Percentiles rank a stretch among this genome's conserved stretches.
phyloP scores from a whole-genome alignment of 495 filamentous ascomycete species.

The Penicillium flavigenum region DNA sequence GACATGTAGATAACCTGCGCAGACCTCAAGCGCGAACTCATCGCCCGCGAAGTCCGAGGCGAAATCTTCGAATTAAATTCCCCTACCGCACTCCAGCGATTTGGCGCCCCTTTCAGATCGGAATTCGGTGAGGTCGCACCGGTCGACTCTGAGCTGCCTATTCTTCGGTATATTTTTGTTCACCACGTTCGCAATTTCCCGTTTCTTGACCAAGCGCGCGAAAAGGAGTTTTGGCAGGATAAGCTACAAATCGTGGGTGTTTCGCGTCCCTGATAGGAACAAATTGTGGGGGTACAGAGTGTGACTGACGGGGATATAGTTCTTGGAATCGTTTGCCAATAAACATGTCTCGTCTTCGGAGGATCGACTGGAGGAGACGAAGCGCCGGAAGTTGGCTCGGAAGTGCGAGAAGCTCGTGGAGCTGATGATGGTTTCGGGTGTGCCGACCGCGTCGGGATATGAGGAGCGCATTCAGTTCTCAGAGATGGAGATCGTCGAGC shows the following conservation, averaged over 20 bases:
- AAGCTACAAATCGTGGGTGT: conserved; percentile 86
- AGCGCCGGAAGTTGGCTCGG: conserved; percentile 83
- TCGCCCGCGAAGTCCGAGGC: conserved; percentile 80
- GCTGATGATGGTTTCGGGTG: conserved; percentile 98
- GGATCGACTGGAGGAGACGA: conserved; percentile 92
- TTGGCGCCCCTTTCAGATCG: conserved; percentile 92
- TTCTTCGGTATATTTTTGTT: conserved; percentile 95
- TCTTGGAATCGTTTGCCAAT: conserved; percentile 95
- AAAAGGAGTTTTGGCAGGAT: conserved; percentile 99
- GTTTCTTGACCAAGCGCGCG: conserved; percentile 89
- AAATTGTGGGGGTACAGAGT: background rate
- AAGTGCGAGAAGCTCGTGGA: conserved; percentile 96
- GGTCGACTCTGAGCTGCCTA: conserved; percentile 89
- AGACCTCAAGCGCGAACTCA: conserved; percentile 96
- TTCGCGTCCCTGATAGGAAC: background rate
- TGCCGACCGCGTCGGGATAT: conserved; percentile 93
- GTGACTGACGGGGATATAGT: conserved; percentile 50
- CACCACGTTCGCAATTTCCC: conserved; percentile 97
- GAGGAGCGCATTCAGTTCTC: conserved; percentile 95
- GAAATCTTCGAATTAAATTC: conserved; percentile 92
- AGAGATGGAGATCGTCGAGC: conserved; percentile 93
- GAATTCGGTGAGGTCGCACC: conserved; percentile 90
- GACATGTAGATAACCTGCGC: conserved; percentile 8
- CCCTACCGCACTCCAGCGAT: conserved; percentile 88
- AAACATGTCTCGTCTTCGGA: conserved; percentile 97